Percentiles rank a stretch among this genome's conserved stretches.
Conservation (phyloP, 1,139 yeast genomes). For the Pichia sp. region DNA sequence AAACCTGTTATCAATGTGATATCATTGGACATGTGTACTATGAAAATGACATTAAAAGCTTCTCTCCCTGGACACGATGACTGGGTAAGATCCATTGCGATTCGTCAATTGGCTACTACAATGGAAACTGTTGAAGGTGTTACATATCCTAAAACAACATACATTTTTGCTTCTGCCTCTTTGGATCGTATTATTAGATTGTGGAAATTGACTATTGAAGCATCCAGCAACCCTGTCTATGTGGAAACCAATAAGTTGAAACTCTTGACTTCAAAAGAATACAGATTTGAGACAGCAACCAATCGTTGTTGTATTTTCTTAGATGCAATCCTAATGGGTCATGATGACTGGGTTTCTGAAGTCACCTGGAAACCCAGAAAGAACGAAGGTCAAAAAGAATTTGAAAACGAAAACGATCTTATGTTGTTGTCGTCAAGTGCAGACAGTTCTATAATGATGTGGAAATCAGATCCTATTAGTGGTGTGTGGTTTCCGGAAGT, state of each 20-base stretch:
- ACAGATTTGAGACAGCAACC: conserved; percentile 44
- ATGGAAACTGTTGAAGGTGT: conserved; percentile 10
- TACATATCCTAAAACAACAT: conserved; percentile 37
- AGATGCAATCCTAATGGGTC: conserved; percentile 95
- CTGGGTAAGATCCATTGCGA: conserved; percentile 76
- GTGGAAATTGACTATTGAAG: conserved; percentile 69
- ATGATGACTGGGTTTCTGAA: conserved; percentile 95
- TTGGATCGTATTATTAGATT: conserved; percentile 86
- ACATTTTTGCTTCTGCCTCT: conserved; percentile 76
- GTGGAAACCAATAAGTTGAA: conserved; percentile 46
- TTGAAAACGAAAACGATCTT: conserved; percentile 31
- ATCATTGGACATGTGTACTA: conserved; percentile 37
- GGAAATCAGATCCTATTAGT: conserved; percentile 84
- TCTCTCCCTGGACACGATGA: conserved; percentile 84
- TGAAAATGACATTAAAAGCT: conserved; percentile 36
- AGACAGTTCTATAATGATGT: conserved; percentile 90
- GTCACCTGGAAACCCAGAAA: conserved; percentile 63
- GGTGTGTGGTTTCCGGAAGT: conserved; percentile 87
- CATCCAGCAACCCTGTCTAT: conserved; percentile 46
- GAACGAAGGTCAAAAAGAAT: neutral
- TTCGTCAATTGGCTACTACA: conserved; percentile 41
- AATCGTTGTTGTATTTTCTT: conserved; percentile 43
- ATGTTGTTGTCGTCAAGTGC: conserved; percentile 83
- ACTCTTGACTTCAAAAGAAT: conserved; percentile 61
- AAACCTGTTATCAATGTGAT: conserved; percentile 53